Evolutionary conservation across 345 rosid genomes (phyloP), one percentile per base, ranked within the genome.

Genomic region (Carallia pectinifolia): DNA sequence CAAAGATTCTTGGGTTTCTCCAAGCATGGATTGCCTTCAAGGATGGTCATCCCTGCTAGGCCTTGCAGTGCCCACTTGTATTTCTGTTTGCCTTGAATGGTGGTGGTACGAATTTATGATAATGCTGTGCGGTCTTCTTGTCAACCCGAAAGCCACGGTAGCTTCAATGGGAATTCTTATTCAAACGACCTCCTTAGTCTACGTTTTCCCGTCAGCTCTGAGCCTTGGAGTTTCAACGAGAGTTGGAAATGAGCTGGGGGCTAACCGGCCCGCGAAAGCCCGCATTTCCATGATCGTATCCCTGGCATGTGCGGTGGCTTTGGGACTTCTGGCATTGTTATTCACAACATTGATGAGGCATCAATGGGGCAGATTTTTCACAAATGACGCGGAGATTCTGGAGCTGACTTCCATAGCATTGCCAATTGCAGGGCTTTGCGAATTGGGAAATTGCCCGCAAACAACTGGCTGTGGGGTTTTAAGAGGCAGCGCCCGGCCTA

Each of bases 91-190:
- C 76, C 88, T 95, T 23, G 99, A 95, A 64, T 95, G 99, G 98
- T 95, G 99, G 99, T 95, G 99, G 99, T 95, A 95, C 23, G 99
- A 95, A 76, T 81, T 95, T 71, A 95, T 92, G 97, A 95, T 95
- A 82, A 70, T 95, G 80, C 67, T 95, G 40, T 92, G 94, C 53
- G 98, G 98, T 23, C 89, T 95, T 48, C 85, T 95, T 47, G 76
- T 62, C 3, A 90, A 90, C 79, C 99, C 99, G n/a, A 89, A 82
- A 77, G 92, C 99, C 44, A 88, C 97, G 40, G 81, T 95, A 62
- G 89, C 99, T 70, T 95, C 99, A 18, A 95, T 92, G 98, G 99
- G 99, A 27, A 90, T 95, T 59, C 85, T 95, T 27, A 92, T 95
- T 65, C 99, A 95, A 73, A 95, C 96, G 1, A 95, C 99, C 3